These are phyloP conservation scores for Mediolabrus comicus DNA, from an alignment of 108 stramenopile genomes.

Conservation along the genomic window DNA sequence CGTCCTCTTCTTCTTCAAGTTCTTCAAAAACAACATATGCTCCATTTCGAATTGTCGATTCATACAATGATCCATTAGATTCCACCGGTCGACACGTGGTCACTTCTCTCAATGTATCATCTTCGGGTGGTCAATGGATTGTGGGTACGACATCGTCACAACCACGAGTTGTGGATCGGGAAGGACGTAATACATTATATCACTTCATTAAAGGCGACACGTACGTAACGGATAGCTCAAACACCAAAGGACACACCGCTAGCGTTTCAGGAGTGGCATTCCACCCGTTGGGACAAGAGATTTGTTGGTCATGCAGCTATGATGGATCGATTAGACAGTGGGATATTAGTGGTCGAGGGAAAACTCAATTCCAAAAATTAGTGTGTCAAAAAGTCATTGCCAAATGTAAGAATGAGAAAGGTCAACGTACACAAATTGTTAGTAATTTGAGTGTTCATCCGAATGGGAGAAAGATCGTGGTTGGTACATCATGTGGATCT, in stretches of 20 bases:
- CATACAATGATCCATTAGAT: slow-evolving; percentile 46
- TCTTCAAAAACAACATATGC: slow-evolving; percentile 17
- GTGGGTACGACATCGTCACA: slow-evolving; percentile 79
- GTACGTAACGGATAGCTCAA: slow-evolving; percentile 82
- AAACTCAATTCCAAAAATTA: slow-evolving; percentile 77
- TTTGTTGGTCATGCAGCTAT: slow-evolving; percentile 69
- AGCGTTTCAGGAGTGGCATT: slow-evolving; percentile 81
- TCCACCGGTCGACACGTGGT: slow-evolving; percentile 42
- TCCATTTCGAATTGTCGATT: slow-evolving; percentile 46
- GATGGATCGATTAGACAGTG: slow-evolving; percentile 87
- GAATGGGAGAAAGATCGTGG: slow-evolving; percentile 61
- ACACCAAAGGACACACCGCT: slow-evolving; percentile 85
- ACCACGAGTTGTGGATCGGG: slow-evolving; percentile 77
- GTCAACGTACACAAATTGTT: slow-evolving; percentile 59
- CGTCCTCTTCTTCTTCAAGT: slow-evolving; percentile 11
- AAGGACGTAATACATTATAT: slow-evolving; percentile 67
- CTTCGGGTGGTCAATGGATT: slow-evolving; percentile 76
- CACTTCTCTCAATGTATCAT: slow-evolving; percentile 35
- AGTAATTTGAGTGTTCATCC: slow-evolving; percentile 58
- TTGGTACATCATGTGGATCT: slow-evolving; percentile 82
- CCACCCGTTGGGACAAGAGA: slow-evolving; percentile 82
- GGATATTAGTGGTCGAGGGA: slow-evolving; percentile 79
- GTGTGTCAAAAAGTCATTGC: slow-evolving; percentile 69
- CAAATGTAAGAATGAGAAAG: slow-evolving; percentile 57
- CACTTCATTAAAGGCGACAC: slow-evolving; percentile 86